Base-by-base conservation (phyloP, 2,329 filamentous ascomycete genomes). In the Huntiella moniliformis region DNA sequence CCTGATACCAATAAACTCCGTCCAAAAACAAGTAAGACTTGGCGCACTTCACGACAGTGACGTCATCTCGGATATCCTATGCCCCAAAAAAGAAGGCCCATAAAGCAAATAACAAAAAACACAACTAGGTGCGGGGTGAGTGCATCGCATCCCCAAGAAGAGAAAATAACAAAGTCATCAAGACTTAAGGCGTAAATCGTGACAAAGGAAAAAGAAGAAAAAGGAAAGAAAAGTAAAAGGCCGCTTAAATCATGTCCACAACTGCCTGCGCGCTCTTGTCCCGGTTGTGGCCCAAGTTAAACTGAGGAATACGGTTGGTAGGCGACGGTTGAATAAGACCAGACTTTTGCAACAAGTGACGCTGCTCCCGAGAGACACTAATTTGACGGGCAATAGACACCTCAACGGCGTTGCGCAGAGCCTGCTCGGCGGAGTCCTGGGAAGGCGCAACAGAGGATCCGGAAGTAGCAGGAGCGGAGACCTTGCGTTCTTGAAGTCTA, bases 311-410 rank as follows among this genome's bases (percentile, higher is more conserved):
- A 43, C 37, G 34, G 10, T 17, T 15, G 6, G 49, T 49, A 2
- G 50, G 39, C 2, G 48, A 47, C 4, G 48, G 48, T 12, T 50
- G 38, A 37, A 51, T 47, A 10, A 51, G 28, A 40, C 31, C 51
- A 45, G 44, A 45, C 28, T 46, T 51, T 37, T 51, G 48, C 1
- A 79, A 60, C 51, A 79, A 60, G 54, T 70, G 67, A 13, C 71
- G 65, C 57, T 80, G 77, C 57, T 75, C 67, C 10, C 70, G 63
- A 10, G 74, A 78, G 18, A 81, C 63, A 52, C 72, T 78, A 52
- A 82, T 79, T 56, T 81, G 76, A 1, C 78, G 66, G 0, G 77
- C 77, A 52, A 82, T 80, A 1, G 75, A 79, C 39, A 78, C 66
- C 57, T 79, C 71, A 3, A 77, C 74, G 1, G 75, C 72, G 38